Percentiles rank a stretch among this genome's conserved stretches.
Evolutionary conservation across 495 filamentous ascomycete species (phyloP).

Genomic region (Hypomontagnella submonticulosa): DNA sequence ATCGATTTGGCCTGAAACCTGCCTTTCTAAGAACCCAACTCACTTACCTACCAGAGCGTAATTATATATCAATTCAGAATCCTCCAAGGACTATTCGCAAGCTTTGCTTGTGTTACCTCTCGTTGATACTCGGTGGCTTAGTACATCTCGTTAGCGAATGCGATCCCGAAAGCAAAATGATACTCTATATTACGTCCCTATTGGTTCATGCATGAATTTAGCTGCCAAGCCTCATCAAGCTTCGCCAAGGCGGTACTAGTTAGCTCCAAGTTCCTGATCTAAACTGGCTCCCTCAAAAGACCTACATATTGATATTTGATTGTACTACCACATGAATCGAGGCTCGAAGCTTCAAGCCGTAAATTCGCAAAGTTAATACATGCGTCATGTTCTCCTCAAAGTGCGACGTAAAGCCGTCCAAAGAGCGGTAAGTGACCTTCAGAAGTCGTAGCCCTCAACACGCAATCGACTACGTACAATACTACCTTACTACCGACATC

Average conservation of each 20-base stretch:
- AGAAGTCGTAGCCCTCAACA: no score
- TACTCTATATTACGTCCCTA: not conserved
- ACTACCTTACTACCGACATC: no score
- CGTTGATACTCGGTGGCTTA: no score
- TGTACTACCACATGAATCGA: not conserved
- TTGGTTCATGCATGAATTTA: constrained; percentile 17
- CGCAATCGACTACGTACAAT: no score
- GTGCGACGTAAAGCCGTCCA: no score
- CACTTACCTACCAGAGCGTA: constrained; percentile 4
- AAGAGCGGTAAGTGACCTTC: no score
- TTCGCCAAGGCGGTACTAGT: constrained; percentile 34
- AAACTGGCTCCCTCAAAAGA: not conserved
- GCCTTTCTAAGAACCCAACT: not conserved
- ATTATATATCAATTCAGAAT: constrained; percentile 25
- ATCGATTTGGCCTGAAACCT: not conserved
- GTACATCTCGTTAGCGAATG: not conserved
- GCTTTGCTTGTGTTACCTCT: no score
- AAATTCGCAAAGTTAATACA: no score
- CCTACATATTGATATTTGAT: not conserved
- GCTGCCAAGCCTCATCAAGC: constrained; percentile 31
- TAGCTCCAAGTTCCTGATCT: not conserved
- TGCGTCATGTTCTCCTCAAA: no score
- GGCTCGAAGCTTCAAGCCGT: no score
- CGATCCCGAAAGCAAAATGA: constrained; percentile 33
- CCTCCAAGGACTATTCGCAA: not conserved